A percentile compares a stretch with the other conserved stretches of the same genome.
phyloP scores from a whole-genome alignment of 192 early-diverging fungal species.

The Rhizophagus prolifer region DNA sequence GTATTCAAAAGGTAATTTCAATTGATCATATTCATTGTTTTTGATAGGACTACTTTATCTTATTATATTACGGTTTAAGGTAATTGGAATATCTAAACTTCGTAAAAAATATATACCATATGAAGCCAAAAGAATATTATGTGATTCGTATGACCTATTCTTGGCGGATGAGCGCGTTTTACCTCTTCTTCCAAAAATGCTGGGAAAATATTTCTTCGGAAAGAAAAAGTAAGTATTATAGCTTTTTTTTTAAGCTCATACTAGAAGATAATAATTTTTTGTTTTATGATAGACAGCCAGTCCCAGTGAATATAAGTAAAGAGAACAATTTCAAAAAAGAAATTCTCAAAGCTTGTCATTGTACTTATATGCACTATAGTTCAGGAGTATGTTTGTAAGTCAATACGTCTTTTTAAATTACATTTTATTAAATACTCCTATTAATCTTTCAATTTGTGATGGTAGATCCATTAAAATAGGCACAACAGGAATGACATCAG shows the following conservation, averaged over 20 bases:
- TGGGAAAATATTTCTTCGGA: constrained; percentile 83
- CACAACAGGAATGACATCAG: constrained; percentile 52
- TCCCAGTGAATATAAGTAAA: constrained; percentile 67
- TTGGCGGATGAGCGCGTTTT: constrained; percentile 84
- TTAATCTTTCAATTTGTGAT: constrained; percentile 37
- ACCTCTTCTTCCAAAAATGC: constrained; percentile 66
- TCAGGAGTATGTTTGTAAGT: constrained; percentile 63
- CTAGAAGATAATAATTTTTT: background rate
- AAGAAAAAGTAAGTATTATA: constrained; percentile 70
- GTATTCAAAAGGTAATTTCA: constrained; percentile 57
- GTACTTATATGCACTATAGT: constrained; percentile 64
- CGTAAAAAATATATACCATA: constrained; percentile 76
- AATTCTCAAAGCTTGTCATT: constrained; percentile 55
- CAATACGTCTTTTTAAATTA: background rate
- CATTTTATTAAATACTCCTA: constrained; percentile 22
- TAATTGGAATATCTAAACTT: constrained; percentile 77
- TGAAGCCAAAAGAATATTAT: constrained; percentile 77
- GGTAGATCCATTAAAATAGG: constrained; percentile 68
- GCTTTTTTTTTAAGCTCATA: too few species aligned
- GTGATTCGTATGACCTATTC: constrained; percentile 80
- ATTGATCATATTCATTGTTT: background rate
- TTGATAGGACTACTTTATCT: background rate
- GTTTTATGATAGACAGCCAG: constrained; percentile 56
- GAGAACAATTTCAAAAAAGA: constrained; percentile 57
- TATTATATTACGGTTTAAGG: constrained; percentile 44